Evolutionary conservation across 108 stramenopile genomes (phyloP).

Genomic region (Cyclotella sp.): DNA sequence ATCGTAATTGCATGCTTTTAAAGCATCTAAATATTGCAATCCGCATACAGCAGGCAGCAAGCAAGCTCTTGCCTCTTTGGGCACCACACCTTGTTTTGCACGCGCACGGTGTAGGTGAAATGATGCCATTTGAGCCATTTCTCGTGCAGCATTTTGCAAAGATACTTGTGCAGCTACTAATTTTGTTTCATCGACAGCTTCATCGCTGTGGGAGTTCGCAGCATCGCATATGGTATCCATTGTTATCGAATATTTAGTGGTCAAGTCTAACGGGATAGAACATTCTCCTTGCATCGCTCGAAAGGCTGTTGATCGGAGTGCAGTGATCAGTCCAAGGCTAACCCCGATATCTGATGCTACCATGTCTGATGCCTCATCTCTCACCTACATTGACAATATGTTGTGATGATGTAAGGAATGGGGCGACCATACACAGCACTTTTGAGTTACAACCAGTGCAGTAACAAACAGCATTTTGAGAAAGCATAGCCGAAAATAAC

Average conservation of each 20-base stretch:
- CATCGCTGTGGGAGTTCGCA: constrained; percentile 8
- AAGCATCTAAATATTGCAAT: constrained; percentile 63
- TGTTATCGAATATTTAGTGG: constrained; percentile 37
- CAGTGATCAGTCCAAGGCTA: constrained; percentile 73
- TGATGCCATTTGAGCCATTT: constrained; percentile 66
- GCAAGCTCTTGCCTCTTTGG: constrained; percentile 55
- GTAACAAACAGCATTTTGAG: too few relatives aligned
- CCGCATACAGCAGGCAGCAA: constrained; percentile 79
- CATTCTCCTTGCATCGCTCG: constrained; percentile 69
- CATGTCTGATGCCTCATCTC: constrained; percentile 72
- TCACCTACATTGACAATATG: constrained; percentile 38
- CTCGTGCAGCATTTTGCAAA: constrained; percentile 55
- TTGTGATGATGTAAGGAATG: neutral
- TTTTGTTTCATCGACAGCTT: neutral
- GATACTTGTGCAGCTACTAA: constrained; percentile 17
- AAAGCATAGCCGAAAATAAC: constrained; percentile 2
- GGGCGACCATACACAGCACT: too few relatives aligned
- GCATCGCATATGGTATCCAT: constrained; percentile 40
- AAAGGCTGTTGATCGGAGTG: constrained; percentile 66
- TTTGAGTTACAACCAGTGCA: too few relatives aligned
- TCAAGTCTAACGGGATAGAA: constrained; percentile 60
- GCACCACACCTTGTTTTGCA: constrained; percentile 64
- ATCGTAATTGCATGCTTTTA: constrained; percentile 73
- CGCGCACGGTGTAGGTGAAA: constrained; percentile 66
- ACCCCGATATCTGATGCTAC: constrained; percentile 80